These are phyloP conservation scores for Saccharomycopsis schoenii DNA, from an alignment of 805 yeast genomes.

Conservation along the genomic window DNA sequence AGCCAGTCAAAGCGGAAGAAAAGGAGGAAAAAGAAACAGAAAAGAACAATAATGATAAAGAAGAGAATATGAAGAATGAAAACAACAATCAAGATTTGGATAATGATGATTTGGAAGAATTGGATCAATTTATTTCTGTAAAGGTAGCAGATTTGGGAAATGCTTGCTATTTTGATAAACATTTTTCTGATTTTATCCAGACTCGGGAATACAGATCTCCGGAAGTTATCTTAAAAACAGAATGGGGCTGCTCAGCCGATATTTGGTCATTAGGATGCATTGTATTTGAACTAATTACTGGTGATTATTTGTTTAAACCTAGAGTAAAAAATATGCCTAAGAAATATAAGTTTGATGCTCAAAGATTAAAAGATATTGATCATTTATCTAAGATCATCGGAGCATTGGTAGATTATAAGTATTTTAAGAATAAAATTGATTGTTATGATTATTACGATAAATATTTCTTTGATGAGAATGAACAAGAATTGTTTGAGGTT, in stretches of 20 bases:
- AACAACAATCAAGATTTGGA: not conserved
- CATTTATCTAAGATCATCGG: slow-evolving; percentile 91
- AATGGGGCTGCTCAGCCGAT: slow-evolving; percentile 94
- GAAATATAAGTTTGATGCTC: slow-evolving; percentile 20
- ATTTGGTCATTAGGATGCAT: slow-evolving; percentile 95
- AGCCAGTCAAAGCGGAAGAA: not conserved
- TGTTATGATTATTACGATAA: slow-evolving; percentile 17
- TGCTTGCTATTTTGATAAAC: slow-evolving; percentile 73
- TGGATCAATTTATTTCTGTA: slow-evolving; percentile 37
- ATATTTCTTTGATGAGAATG: slow-evolving; percentile 13
- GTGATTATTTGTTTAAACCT: slow-evolving; percentile 92
- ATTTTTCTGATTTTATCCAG: slow-evolving; percentile 82
- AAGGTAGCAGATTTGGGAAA: slow-evolving; percentile 93
- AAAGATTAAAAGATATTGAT: slow-evolving; percentile 56
- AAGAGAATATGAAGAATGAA: not conserved
- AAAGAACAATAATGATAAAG: not conserved
- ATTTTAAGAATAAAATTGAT: slow-evolving; percentile 3
- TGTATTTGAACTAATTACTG: slow-evolving; percentile 83
- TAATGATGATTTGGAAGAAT: slow-evolving; percentile 15
- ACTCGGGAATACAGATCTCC: slow-evolving; percentile 92
- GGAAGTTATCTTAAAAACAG: slow-evolving; percentile 67
- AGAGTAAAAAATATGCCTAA: slow-evolving; percentile 23
- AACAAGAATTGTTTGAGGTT: not conserved
- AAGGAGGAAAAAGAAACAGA: not conserved
- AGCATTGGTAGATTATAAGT: slow-evolving; percentile 8